phyloP scores from a whole-genome alignment of 495 filamentous ascomycete genomes.

The Pyrenula aspistea region DNA sequence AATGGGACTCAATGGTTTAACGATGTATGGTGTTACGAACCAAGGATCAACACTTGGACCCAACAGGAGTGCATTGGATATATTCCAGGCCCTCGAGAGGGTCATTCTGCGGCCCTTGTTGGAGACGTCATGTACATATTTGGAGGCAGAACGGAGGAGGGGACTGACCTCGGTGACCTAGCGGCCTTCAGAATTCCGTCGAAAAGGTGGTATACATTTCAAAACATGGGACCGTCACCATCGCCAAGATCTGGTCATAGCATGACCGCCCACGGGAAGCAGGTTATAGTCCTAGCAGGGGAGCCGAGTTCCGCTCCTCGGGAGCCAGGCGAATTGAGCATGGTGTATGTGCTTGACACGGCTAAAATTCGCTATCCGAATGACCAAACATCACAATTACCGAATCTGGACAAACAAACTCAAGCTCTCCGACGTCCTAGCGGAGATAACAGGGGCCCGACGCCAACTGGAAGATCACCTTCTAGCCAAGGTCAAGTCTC shows the following conservation, averaged over 20 bases:
- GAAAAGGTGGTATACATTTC: conserved; percentile 96
- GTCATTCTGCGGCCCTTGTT: conserved; percentile 85
- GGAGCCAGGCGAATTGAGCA: conserved; percentile 69
- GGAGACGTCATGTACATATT: conserved; percentile 99
- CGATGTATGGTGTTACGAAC: conserved; percentile 95
- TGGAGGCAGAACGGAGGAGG: conserved; percentile 89
- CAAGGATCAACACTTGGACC: conserved; percentile 66
- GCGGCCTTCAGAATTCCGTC: conserved; percentile 90
- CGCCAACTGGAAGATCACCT: conserved; percentile 23
- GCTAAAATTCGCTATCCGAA: conserved; percentile 90
- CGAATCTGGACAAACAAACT: conserved; percentile 12
- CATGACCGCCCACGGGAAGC: conserved; percentile 89
- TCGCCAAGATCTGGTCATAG: conserved; percentile 90
- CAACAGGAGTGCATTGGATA: conserved; percentile 94
- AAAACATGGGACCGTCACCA: conserved; percentile 97
- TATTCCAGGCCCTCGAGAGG: conserved; percentile 86
- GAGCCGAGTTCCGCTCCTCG: conserved; percentile 82
- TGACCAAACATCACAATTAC: conserved; percentile 30
- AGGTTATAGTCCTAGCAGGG: conserved; percentile 83
- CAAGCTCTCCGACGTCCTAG: conserved; percentile 26
- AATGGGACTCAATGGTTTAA: conserved; percentile 95
- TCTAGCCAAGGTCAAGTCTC: conserved; percentile 55
- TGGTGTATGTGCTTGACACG: conserved; percentile 88
- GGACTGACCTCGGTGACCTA: conserved; percentile 81
- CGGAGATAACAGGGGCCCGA: conserved; percentile 17